phyloP scores from a whole-genome alignment of 768 basidiomycete genomes.

The Pulveroboletus sp. region DNA sequence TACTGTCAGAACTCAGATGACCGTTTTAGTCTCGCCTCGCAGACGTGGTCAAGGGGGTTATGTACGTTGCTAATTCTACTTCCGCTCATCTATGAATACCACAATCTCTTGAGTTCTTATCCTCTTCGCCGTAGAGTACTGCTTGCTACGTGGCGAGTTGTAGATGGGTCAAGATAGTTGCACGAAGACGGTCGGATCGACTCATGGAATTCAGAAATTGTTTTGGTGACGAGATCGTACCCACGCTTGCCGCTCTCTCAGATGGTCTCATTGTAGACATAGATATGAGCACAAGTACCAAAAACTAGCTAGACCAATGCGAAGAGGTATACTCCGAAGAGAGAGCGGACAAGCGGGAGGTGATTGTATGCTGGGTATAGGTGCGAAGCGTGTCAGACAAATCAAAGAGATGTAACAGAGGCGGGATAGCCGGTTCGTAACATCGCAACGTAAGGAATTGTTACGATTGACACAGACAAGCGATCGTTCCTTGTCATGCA shows the following conservation, averaged over 20 bases:
- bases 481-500: not conserved
- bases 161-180: not conserved
- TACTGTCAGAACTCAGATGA: slow-evolving; percentile 36
- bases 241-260: no score
- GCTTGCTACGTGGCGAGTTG: not conserved
- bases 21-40: not conserved
- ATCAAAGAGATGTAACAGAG: not conserved
- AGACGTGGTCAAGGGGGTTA: not conserved
- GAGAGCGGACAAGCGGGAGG: not conserved
- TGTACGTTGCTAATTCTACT: slow-evolving; percentile 81
- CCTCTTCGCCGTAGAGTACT: slow-evolving; percentile 84
- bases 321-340: no score
- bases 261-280: no score
- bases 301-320: not conserved
- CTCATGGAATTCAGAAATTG: slow-evolving; percentile 65
- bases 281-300: no score
- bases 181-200: not conserved
- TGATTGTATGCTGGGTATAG: not conserved
- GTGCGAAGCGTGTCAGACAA: not conserved
- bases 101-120: slow-evolving; percentile 70
- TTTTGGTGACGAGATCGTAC: slow-evolving; percentile 58
- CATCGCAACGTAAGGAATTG: not conserved
- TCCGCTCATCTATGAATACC: slow-evolving; percentile 82
- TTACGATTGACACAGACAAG: not conserved
- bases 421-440: not conserved